Percentiles rank a stretch among this genome's conserved stretches.
Evolutionary conservation across 2,329 filamentous ascomycete genomes (phyloP).

Genomic region (Diplodia intermedia): DNA sequence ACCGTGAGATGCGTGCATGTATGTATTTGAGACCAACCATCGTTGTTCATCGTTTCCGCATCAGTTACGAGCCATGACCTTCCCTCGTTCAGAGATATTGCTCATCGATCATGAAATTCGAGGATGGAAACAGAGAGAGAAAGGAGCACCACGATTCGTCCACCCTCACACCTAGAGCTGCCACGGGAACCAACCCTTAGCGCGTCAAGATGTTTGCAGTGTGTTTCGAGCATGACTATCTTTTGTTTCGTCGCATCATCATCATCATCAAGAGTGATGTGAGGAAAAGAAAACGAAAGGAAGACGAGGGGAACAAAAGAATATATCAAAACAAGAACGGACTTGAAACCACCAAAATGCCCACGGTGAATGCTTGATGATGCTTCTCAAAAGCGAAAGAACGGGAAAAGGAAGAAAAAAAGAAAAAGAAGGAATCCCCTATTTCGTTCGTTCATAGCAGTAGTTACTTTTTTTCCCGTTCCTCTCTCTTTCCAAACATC

Average conservation of each 20-base stretch:
- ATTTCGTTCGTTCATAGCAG: neutral
- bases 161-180: neutral
- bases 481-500: neutral
- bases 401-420: neutral
- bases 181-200: neutral
- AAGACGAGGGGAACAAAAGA: neutral
- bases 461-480: neutral
- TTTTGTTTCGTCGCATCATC: neutral
- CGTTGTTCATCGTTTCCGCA: neutral
- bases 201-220: neutral
- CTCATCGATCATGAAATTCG: neutral
- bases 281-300: neutral
- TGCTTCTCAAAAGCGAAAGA: no score
- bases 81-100: neutral
- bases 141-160: neutral
- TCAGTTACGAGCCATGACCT: neutral
- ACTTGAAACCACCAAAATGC: slow-evolving; percentile 1
- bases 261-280: neutral
- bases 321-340: neutral
- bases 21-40: neutral
- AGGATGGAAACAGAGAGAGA: neutral
- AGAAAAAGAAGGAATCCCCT: neutral
- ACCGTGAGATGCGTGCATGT: neutral
- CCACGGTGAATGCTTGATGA: slow-evolving; percentile 1
- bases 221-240: neutral